Evolutionary conservation across 228 moss, liverwort and hornwort genomes (phyloP).

Genomic region (Sphagnum fallax): DNA sequence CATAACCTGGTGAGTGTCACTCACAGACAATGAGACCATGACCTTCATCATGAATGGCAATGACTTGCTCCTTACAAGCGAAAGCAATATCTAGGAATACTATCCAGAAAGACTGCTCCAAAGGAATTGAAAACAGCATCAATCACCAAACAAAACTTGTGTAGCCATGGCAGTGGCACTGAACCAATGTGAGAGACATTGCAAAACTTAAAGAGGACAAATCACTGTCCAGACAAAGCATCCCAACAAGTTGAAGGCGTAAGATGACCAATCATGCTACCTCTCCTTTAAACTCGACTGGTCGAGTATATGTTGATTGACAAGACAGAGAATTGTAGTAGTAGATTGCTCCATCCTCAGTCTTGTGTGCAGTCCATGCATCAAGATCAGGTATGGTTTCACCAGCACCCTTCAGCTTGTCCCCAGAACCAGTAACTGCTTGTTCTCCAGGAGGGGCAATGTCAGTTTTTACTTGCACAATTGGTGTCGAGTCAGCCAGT

Average conservation of each 20-base stretch:
- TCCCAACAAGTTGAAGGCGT: slow-evolving; percentile 24
- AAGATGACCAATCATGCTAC: slow-evolving; percentile 40
- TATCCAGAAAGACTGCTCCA: background rate
- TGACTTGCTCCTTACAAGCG: background rate
- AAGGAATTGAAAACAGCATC: background rate
- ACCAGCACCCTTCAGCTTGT: slow-evolving; percentile 16
- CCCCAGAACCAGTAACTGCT: slow-evolving; percentile 9
- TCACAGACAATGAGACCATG: too few species aligned
- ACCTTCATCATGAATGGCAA: too few species aligned
- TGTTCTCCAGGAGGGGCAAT: slow-evolving; percentile 18
- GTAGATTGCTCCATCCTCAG: slow-evolving; percentile 73
- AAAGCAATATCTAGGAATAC: background rate
- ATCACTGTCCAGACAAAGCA: slow-evolving; percentile 17
- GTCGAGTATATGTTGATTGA: slow-evolving; percentile 76
- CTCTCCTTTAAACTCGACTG: slow-evolving; percentile 79
- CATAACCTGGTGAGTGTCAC: background rate
- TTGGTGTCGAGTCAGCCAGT: slow-evolving; percentile 10
- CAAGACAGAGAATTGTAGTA: slow-evolving; percentile 73
- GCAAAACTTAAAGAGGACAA: slow-evolving; percentile 13
- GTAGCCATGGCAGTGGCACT: too few species aligned
- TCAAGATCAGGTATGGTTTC: slow-evolving; percentile 34
- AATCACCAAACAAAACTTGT: too few species aligned
- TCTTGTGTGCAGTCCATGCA: slow-evolving; percentile 87
- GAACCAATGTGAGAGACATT: too few species aligned
- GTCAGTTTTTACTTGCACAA: background rate